phyloP scores from a whole-genome alignment of 176 grass and related monocot genomes.

The Zea mays region DNA sequence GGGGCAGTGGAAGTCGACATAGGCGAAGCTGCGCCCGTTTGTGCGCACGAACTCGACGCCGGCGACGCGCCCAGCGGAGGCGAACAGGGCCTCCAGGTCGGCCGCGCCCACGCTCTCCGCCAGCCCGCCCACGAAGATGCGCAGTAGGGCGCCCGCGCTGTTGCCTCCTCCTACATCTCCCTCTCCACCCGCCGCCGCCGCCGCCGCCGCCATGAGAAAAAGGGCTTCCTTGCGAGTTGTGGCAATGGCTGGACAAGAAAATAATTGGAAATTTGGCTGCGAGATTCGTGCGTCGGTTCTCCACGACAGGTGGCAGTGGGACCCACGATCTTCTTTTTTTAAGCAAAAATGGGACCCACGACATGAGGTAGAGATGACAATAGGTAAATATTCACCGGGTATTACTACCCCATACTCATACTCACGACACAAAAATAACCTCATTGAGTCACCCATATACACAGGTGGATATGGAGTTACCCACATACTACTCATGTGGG shows the following conservation, averaged over 20 bases:
- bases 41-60: slow-evolving; percentile 69
- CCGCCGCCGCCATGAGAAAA: slow-evolving; percentile 37
- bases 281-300: no score
- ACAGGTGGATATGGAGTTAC: no score
- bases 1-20: slow-evolving; percentile 77
- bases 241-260: background rate
- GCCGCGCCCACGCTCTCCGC: slow-evolving; percentile 46
- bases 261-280: no score
- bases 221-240: background rate
- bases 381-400: no score
- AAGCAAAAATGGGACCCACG: no score
- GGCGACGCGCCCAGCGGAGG: slow-evolving; percentile 50
- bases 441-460: no score
- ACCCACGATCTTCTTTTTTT: no score
- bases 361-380: no score
- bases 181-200: background rate
- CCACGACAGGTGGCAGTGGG: no score
- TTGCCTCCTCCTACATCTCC: background rate
- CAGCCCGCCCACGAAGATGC: slow-evolving; percentile 78
- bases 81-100: slow-evolving; percentile 64
- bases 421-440: no score
- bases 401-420: no score
- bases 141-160: background rate
- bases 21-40: slow-evolving; percentile 70
- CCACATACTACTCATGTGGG: no score